Evolutionary conservation across 352 stramenopile genomes (phyloP).

Genomic region (Phytophthora brassicae): DNA sequence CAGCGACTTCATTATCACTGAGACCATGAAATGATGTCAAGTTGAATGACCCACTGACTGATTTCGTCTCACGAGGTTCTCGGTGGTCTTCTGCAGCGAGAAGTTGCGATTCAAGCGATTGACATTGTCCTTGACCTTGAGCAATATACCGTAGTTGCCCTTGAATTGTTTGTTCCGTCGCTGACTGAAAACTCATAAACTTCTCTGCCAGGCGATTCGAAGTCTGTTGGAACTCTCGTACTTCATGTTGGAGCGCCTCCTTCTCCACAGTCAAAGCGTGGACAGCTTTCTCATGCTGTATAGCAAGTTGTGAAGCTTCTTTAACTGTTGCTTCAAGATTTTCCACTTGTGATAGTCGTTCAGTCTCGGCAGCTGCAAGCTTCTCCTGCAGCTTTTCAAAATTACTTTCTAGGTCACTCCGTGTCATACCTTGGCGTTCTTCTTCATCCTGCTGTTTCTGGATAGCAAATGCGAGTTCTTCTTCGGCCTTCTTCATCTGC

Average conservation of each 20-base stretch:
- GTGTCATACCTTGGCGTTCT: conserved; percentile 1
- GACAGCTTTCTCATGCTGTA: conserved; percentile 15
- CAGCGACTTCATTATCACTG: conserved; percentile 14
- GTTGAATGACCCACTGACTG: neutral
- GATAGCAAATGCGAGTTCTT: neutral
- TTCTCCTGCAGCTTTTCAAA: conserved; percentile 1
- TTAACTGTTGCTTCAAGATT: neutral
- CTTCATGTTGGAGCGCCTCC: conserved; percentile 19
- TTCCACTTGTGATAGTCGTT: neutral
- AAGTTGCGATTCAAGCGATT: conserved; percentile 27
- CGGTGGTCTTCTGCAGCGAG: conserved; percentile 23
- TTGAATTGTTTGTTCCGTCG: conserved; percentile 16
- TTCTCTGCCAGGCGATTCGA: conserved; percentile 17
- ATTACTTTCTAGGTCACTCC: conserved; percentile 9
- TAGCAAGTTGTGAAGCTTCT: conserved; percentile 3
- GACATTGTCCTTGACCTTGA: conserved; percentile 7
- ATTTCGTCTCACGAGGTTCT: neutral
- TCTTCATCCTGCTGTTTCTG: conserved; percentile 9
- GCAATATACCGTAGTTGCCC: conserved; percentile 7
- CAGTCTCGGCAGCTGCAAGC: neutral
- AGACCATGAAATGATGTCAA: conserved; percentile 22
- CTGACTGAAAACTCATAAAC: conserved; percentile 15
- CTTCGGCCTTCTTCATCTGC: conserved; percentile 1
- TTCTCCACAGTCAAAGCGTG: conserved; percentile 18
- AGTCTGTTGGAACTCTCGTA: conserved; percentile 14